A percentile compares a stretch with the other conserved stretches of the same genome.
These are phyloP conservation scores for Macrophomina phaseolina DNA, from an alignment of 2,329 filamentous ascomycete species.

Conservation along the genomic window DNA sequence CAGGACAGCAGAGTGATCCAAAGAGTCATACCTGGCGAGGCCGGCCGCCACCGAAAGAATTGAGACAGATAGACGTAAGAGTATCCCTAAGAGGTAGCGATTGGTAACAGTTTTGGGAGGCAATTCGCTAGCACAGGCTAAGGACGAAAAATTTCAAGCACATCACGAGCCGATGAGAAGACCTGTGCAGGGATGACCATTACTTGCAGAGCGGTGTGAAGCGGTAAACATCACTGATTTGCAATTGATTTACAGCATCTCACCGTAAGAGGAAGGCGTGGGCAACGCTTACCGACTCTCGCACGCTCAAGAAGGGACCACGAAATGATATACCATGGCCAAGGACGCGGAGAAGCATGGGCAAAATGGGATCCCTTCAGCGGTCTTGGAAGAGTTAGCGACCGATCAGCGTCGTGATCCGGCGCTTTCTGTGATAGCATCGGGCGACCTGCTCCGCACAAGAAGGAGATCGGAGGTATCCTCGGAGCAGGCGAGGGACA, in stretches of 20 bases:
- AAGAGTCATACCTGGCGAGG: background rate
- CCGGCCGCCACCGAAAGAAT: background rate
- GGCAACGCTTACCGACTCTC: background rate
- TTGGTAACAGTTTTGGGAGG: conserved; percentile 18
- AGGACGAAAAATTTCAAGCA: conserved; percentile 3
- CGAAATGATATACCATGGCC: background rate
- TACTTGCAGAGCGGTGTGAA: conserved; percentile 23
- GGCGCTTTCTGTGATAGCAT: background rate
- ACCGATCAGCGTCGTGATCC: conserved; percentile 4
- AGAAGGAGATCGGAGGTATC: conserved; percentile 6
- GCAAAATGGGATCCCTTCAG: background rate
- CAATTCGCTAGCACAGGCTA: conserved; percentile 15
- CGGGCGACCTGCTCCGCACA: conserved; percentile 20
- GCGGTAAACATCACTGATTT: conserved; percentile 18
- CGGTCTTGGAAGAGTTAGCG: background rate
- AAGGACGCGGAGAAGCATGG: background rate
- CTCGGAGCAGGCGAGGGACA: conserved; percentile 7
- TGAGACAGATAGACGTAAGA: conserved; percentile 4
- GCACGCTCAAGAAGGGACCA: background rate
- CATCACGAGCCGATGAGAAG: conserved; percentile 20
- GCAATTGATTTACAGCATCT: conserved; percentile 13
- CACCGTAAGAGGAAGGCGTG: background rate
- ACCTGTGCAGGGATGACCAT: conserved; percentile 18
- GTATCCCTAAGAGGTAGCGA: conserved; percentile 2
- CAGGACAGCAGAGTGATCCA: background rate